Evolutionary conservation across 805 yeast species (phyloP), one percentile per base, ranked within the genome.

Genomic region (Lachancea cidri): DNA sequence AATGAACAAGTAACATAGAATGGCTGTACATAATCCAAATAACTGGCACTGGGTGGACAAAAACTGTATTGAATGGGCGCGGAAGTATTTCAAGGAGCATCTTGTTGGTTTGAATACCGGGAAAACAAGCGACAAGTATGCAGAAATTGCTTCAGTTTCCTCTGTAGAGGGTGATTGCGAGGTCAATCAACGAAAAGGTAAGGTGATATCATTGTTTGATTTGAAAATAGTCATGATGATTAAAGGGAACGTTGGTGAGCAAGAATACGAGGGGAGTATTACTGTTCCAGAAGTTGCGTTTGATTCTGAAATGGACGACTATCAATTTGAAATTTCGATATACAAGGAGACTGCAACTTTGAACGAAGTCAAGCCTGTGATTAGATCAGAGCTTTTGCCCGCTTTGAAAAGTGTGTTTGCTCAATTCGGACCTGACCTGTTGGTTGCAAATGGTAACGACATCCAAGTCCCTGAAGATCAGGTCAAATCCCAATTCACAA

Each of bases 1-100:
- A 39, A 14, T 24, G 9, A 4, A 31, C 19, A 31, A 50, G 7
- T n/a, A 15, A 32, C 18, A 32, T 42, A 48, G 50, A 29, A 91
- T 91, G 97, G 97, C 86, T 31, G 89, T 93, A 24, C 83, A 87
- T 67, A 93, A 91, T 73, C 98, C 98, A 30, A 93, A 93, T 66
- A 91, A 91, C 69, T 91, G 98, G 98, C 98, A 93, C 73, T 93
- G 98, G 98, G 97, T 89, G 48, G 97, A 91, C 67, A 91, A 91
- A 65, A 93, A 93, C 71, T 93, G 98, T 68, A 75, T 91, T 43
- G 81, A 77, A 42, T 93, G 98, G 98, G 74, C 96, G 9, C 78
- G 78, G 46, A 72, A 74, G 31, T 91, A 91, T 63, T 86, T 93
- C 62, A 64, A 66, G 22, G 74, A 76, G 35, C 74, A 78, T 34